phyloP scores from a whole-genome alignment of 371 early-diverging fungal genomes.

The Rhizopus delemar region DNA sequence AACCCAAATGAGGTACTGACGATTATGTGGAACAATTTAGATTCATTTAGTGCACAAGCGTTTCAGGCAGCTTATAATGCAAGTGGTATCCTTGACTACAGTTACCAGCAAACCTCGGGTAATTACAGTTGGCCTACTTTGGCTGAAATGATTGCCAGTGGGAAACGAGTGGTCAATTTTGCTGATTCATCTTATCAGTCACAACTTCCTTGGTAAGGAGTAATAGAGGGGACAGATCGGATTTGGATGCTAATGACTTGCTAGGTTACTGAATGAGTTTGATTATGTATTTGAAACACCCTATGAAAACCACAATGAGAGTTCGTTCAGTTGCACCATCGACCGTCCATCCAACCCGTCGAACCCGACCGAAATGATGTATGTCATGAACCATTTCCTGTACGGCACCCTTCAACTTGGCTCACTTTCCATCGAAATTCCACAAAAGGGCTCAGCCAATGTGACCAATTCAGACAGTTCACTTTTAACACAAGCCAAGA shows the following conservation, averaged over 20 bases:
- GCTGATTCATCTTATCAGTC: slow-evolving; percentile 41
- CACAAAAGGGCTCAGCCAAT: slow-evolving; percentile 52
- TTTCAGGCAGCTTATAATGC: slow-evolving; percentile 57
- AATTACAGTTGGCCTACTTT: slow-evolving; percentile 70
- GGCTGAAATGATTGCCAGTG: slow-evolving; percentile 58
- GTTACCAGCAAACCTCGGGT: slow-evolving; percentile 44
- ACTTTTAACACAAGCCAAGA: slow-evolving; percentile 45
- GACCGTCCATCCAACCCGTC: slow-evolving; percentile 51
- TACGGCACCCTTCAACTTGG: slow-evolving; percentile 46
- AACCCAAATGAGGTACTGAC: slow-evolving; percentile 73
- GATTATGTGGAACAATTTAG: slow-evolving; percentile 70
- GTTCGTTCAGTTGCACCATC: slow-evolving; percentile 47
- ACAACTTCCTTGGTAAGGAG: slow-evolving; percentile 61
- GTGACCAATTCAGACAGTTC: slow-evolving; percentile 50
- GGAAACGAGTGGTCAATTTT: slow-evolving; percentile 71
- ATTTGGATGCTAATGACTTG: background rate
- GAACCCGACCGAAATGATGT: slow-evolving; percentile 47
- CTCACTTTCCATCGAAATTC: slow-evolving; percentile 38
- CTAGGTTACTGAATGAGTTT: slow-evolving; percentile 58
- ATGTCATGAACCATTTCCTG: slow-evolving; percentile 64
- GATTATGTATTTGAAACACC: slow-evolving; percentile 64
- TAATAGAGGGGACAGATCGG: background rate
- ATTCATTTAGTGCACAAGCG: slow-evolving; percentile 46
- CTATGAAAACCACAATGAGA: slow-evolving; percentile 43
- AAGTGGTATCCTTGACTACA: slow-evolving; percentile 63